phyloP scores from a whole-genome alignment of 202 grass and related monocot genomes.

The Brachypodium distachyon region DNA sequence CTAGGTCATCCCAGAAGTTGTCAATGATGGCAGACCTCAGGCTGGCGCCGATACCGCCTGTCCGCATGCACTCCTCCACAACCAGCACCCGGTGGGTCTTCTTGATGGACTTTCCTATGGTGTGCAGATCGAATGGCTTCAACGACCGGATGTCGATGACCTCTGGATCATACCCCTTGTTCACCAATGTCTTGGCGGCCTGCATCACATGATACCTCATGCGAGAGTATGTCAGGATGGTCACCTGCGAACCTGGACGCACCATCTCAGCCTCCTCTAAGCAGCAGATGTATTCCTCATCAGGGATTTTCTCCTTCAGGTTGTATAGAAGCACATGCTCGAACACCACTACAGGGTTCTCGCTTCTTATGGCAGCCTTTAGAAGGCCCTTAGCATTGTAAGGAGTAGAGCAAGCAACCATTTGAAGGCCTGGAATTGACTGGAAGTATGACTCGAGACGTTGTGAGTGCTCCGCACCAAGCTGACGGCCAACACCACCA shows the following conservation, averaged over 20 bases:
- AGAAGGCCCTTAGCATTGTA: slow-evolving; percentile 90
- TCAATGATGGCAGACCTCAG: slow-evolving; percentile 68
- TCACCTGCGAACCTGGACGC: slow-evolving; percentile 60
- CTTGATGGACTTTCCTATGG: slow-evolving; percentile 52
- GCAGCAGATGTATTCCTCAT: slow-evolving; percentile 69
- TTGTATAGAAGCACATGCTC: slow-evolving; percentile 79
- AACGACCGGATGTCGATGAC: slow-evolving; percentile 72
- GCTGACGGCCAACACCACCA: slow-evolving; percentile 71
- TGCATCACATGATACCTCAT: slow-evolving; percentile 96
- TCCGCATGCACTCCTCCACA: slow-evolving; percentile 79
- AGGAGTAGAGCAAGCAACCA: slow-evolving; percentile 86
- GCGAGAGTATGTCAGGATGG: slow-evolving; percentile 71
- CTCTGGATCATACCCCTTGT: slow-evolving; percentile 71
- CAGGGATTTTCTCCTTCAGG: slow-evolving; percentile 70
- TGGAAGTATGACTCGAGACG: slow-evolving; percentile 85
- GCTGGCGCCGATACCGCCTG: slow-evolving; percentile 66
- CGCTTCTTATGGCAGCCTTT: slow-evolving; percentile 75
- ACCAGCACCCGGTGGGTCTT: slow-evolving; percentile 80
- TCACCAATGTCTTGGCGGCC: slow-evolving; percentile 62
- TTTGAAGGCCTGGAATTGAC: slow-evolving; percentile 81
- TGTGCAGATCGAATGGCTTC: slow-evolving; percentile 70
- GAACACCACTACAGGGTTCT: slow-evolving; percentile 73
- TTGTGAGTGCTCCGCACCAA: slow-evolving; percentile 80
- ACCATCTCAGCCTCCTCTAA: slow-evolving; percentile 85
- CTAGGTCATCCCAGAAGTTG: slow-evolving; percentile 87